Evolutionary conservation across 805 yeast species (phyloP).

Genomic region (Ogataea methanolica): DNA sequence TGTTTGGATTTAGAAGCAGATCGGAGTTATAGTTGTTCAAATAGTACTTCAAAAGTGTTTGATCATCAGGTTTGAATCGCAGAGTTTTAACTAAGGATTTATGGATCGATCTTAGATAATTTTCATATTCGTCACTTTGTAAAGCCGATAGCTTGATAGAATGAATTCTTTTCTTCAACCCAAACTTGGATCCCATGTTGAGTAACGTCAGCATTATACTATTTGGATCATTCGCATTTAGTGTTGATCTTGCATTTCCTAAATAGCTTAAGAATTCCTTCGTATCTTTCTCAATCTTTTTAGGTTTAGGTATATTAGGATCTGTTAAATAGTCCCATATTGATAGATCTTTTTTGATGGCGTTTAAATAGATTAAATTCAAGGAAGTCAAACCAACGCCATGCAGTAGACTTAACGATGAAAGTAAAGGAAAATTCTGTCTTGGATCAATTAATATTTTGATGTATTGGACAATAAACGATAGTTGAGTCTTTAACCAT

Average conservation of each 20-base stretch:
- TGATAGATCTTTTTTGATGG: conserved; percentile 17
- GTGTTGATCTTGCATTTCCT: conserved; percentile 15
- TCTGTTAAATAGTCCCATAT: conserved; percentile 19
- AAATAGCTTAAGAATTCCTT: conserved; percentile 11
- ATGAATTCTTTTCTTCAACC: conserved; percentile 29
- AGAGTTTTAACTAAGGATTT: conserved; percentile 24
- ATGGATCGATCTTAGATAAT: conserved; percentile 33
- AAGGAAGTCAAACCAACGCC: conserved; percentile 20
- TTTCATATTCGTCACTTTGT: conserved; percentile 23
- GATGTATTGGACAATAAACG: conserved; percentile 45
- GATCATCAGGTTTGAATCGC: conserved; percentile 21
- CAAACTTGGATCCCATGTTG: conserved; percentile 31
- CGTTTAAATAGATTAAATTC: conserved; percentile 14
- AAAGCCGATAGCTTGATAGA: conserved; percentile 10
- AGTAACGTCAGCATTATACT: conserved; percentile 32
- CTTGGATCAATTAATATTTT: conserved; percentile 34
- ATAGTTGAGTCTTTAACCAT: conserved; percentile 45
- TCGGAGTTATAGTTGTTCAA: conserved; percentile 37
- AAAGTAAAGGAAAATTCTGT: conserved; percentile 24
- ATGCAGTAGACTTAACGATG: conserved; percentile 19
- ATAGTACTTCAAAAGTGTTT: conserved; percentile 35
- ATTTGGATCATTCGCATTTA: conserved; percentile 32
- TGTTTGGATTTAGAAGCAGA: conserved; percentile 11
- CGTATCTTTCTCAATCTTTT: conserved; percentile 3
- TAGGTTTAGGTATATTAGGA: conserved; percentile 7